A percentile compares a stretch with the other conserved stretches of the same genome.
Conservation (phyloP, 2,329 filamentous ascomycete species). For the Aspergillus transmontanensis region DNA sequence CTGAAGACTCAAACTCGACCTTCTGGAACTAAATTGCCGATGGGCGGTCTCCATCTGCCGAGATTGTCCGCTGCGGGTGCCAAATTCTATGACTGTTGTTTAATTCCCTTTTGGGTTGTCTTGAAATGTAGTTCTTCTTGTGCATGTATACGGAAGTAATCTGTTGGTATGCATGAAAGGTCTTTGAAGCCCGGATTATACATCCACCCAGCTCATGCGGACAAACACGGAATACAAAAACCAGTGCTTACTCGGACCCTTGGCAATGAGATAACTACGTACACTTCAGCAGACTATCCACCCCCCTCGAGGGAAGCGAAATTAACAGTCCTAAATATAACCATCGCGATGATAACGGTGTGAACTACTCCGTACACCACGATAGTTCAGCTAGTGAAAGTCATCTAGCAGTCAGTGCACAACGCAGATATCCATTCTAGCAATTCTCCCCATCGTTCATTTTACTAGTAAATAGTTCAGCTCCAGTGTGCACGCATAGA, state of each 20-base stretch:
- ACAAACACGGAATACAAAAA: background rate
- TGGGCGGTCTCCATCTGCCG: background rate
- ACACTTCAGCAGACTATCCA: background rate
- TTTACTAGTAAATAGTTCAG: background rate
- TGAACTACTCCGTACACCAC: background rate
- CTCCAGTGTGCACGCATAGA: background rate
- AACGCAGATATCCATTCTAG: background rate
- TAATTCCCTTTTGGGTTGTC: background rate
- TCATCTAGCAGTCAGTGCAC: background rate
- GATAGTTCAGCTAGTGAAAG: background rate
- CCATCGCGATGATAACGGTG: background rate
- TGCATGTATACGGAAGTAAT: too few species aligned
- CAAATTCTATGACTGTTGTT: background rate
- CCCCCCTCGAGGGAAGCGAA: conserved; percentile 11
- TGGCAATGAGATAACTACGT: background rate
- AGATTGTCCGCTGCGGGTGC: background rate
- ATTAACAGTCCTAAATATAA: conserved; percentile 16
- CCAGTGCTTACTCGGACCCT: background rate
- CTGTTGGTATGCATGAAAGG: too few species aligned
- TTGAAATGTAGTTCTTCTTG: background rate
- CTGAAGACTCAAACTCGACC: conserved; percentile 7
- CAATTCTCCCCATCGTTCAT: background rate
- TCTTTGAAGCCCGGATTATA: background rate
- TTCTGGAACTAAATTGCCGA: conserved; percentile 3
- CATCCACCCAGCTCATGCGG: background rate